A percentile compares a stretch with the other conserved stretches of the same genome.
These are phyloP conservation scores for Pestalotiopsis fici DNA, from an alignment of 2,329 filamentous ascomycete species.

Conservation along the genomic window DNA sequence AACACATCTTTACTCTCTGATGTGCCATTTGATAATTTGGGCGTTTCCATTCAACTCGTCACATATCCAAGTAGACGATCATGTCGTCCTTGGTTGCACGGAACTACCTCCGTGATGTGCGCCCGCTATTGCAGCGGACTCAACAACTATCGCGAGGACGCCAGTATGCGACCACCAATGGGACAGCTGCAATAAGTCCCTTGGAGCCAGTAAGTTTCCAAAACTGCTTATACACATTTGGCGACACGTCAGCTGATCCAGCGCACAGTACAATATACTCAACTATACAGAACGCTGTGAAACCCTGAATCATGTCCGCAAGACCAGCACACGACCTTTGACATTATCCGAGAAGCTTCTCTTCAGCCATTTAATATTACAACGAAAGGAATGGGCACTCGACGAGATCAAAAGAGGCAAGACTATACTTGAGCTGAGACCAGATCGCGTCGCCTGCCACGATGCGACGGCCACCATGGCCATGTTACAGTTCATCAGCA, in stretches of 20 bases:
- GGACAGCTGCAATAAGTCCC: background rate
- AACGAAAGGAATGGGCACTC: background rate
- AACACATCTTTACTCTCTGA: background rate
- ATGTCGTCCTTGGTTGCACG: background rate
- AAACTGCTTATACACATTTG: background rate
- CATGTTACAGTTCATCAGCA: slow-evolving; percentile 99
- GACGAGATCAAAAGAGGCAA: slow-evolving; percentile 87
- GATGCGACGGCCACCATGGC: slow-evolving; percentile 99
- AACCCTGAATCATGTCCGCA: background rate
- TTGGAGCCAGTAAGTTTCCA: background rate
- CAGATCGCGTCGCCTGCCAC: slow-evolving; percentile 97
- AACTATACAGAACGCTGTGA: background rate
- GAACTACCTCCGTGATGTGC: background rate
- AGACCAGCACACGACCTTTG: background rate
- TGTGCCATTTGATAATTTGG: background rate
- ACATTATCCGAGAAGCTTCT: background rate
- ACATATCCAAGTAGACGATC: background rate
- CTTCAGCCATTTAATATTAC: background rate
- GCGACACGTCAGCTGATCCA: background rate
- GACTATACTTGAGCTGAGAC: slow-evolving; percentile 95
- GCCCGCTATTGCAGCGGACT: background rate
- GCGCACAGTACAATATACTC: background rate
- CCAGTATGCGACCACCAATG: background rate
- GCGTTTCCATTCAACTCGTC: background rate
- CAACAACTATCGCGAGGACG: background rate